Conservation (phyloP, 306 rosid species). For the Ormosia semicastrata region DNA sequence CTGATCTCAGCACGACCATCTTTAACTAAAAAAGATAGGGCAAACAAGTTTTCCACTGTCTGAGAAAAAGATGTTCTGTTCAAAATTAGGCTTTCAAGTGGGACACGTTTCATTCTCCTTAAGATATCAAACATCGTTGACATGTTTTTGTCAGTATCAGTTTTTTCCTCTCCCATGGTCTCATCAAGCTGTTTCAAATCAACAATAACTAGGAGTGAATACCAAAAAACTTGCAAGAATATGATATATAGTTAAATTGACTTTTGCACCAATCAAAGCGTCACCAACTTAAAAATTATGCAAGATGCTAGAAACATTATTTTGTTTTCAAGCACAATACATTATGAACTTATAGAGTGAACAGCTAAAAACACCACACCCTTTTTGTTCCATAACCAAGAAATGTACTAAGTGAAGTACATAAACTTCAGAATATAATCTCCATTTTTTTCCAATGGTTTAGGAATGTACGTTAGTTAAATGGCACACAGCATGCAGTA, state of each 20-base stretch:
- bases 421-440: neutral
- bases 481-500: neutral
- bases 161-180: slow-evolving; percentile 38
- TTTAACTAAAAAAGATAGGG: slow-evolving; percentile 78
- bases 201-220: slow-evolving; percentile 3
- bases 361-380: neutral
- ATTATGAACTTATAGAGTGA: neutral
- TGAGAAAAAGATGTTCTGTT: slow-evolving; percentile 74
- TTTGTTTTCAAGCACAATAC: neutral
- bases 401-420: neutral
- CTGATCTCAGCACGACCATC: slow-evolving; percentile 78
- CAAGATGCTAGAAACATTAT: neutral
- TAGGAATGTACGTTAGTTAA: neutral
- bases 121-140: slow-evolving; percentile 62
- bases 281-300: neutral
- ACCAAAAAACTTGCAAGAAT: neutral
- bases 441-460: neutral
- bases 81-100: slow-evolving; percentile 59
- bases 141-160: slow-evolving; percentile 83
- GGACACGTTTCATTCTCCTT: slow-evolving; percentile 41
- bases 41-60: slow-evolving; percentile 82
- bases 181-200: slow-evolving; percentile 54
- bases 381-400: neutral
- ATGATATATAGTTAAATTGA: neutral
- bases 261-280: neutral